Percentiles rank a stretch among this genome's conserved stretches.
phyloP scores from a whole-genome alignment of 2,329 filamentous ascomycete genomes.

The Aciculosporium take region DNA sequence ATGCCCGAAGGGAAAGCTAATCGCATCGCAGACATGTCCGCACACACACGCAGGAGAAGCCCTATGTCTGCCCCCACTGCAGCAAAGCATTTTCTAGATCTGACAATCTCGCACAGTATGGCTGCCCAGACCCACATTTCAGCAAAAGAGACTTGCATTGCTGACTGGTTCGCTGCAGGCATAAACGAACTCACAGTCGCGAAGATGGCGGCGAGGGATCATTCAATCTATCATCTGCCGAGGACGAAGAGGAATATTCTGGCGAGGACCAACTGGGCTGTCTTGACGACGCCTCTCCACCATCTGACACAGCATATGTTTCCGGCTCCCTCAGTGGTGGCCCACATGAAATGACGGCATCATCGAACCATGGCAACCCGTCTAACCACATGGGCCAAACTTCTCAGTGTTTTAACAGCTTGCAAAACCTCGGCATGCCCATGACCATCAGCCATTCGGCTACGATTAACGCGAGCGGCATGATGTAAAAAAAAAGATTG shows the following conservation, averaged over 20 bases:
- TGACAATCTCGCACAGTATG: constrained; percentile 96
- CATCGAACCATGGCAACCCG: constrained; percentile 9
- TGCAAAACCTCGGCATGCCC: constrained; percentile 49
- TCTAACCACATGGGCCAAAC: constrained; percentile 7
- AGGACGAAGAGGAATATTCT: constrained; percentile 70
- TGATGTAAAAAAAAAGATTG: constrained; percentile 21
- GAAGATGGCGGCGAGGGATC: constrained; percentile 44
- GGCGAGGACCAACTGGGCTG: constrained; percentile 76
- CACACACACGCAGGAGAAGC: constrained; percentile 97
- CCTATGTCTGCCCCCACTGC: constrained; percentile 94
- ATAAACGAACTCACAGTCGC: constrained; percentile 63
- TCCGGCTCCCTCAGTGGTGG: constrained; percentile 35
- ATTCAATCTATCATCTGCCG: constrained; percentile 58
- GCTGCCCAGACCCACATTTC: constrained; percentile 13
- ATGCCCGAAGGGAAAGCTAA: constrained; percentile 1
- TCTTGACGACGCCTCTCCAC: constrained; percentile 64
- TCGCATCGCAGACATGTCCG: constrained; percentile 73
- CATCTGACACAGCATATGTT: constrained; percentile 51
- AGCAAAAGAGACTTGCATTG: not conserved
- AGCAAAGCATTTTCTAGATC: constrained; percentile 98
- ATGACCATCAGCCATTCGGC: constrained; percentile 47
- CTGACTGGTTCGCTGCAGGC: constrained; percentile 38
- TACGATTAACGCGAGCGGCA: constrained; percentile 29
- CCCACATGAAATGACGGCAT: constrained; percentile 16
- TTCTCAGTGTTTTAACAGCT: constrained; percentile 38